A percentile compares a stretch with the other conserved stretches of the same genome.
phyloP scores from a whole-genome alignment of 495 filamentous ascomycete species.

The Penicillium parvum region DNA sequence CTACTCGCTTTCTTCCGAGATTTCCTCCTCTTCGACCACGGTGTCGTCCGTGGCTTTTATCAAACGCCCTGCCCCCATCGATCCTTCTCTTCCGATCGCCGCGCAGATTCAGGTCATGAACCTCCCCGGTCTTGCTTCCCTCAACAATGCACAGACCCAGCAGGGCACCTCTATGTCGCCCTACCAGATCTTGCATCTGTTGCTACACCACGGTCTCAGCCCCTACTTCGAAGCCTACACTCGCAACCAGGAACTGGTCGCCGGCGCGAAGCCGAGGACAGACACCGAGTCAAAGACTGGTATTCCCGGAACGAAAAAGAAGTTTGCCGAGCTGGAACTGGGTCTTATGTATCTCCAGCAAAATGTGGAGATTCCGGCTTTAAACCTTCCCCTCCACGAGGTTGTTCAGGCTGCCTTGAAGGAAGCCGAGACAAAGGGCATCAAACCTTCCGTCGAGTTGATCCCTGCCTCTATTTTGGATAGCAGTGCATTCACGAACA shows the following conservation, averaged over 20 bases:
- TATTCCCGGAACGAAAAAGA: slow-evolving; percentile 94
- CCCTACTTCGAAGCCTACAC: slow-evolving; percentile 96
- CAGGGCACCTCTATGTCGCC: slow-evolving; percentile 73
- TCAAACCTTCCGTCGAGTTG: slow-evolving; percentile 67
- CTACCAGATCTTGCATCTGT: slow-evolving; percentile 81
- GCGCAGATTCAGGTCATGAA: slow-evolving; percentile 90
- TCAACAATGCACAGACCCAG: slow-evolving; percentile 58
- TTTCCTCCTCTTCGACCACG: slow-evolving; percentile 72
- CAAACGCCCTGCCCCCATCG: slow-evolving; percentile 83
- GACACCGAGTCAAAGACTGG: slow-evolving; percentile 89
- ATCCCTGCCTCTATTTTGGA: slow-evolving; percentile 67
- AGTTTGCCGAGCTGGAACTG: slow-evolving; percentile 86
- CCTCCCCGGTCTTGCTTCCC: slow-evolving; percentile 70
- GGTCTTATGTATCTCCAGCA: slow-evolving; percentile 88
- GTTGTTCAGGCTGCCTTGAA: slow-evolving; percentile 80
- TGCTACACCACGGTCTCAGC: slow-evolving; percentile 80
- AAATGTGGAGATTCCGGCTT: slow-evolving; percentile 93
- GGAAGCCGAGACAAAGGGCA: slow-evolving; percentile 58
- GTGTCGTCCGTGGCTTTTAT: slow-evolving; percentile 81
- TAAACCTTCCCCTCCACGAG: slow-evolving; percentile 79
- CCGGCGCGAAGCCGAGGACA: slow-evolving; percentile 60
- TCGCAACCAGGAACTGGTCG: slow-evolving; percentile 68
- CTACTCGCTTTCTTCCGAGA: slow-evolving; percentile 76
- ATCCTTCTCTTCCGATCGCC: slow-evolving; percentile 69
- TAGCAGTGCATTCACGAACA: slow-evolving; percentile 89